A percentile compares a stretch with the other conserved stretches of the same genome.
phyloP scores from a whole-genome alignment of 1,139 yeast species.

The Diutina siamensis region DNA sequence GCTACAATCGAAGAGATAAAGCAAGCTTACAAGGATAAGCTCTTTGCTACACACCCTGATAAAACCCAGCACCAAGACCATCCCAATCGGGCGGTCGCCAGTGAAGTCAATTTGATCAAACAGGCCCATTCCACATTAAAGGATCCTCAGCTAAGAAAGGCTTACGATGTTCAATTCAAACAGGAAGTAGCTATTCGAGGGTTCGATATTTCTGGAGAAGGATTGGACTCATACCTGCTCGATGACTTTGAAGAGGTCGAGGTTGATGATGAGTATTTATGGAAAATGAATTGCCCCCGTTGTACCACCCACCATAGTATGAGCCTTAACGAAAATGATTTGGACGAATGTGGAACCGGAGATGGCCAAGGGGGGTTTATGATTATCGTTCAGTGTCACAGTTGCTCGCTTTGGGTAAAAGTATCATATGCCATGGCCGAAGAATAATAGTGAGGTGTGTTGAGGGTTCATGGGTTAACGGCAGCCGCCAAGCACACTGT shows the following conservation, averaged over 20 bases:
- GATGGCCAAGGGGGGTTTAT: conserved; percentile 51
- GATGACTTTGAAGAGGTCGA: conserved; percentile 41
- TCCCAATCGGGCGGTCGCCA: neutral
- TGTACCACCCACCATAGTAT: conserved; percentile 52
- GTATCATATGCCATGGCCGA: conserved; percentile 41
- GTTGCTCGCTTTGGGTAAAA: conserved; percentile 78
- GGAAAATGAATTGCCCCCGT: conserved; percentile 59
- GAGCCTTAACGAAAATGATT: conserved; percentile 44
- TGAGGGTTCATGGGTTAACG: too few species aligned
- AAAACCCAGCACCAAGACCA: conserved; percentile 22
- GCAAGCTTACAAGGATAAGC: conserved; percentile 45
- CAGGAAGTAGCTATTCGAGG: conserved; percentile 35
- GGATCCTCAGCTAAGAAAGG: conserved; percentile 23
- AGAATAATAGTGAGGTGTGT: too few species aligned
- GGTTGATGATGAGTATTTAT: conserved; percentile 12
- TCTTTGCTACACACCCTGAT: conserved; percentile 71
- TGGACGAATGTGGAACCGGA: conserved; percentile 35
- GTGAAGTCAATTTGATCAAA: conserved; percentile 23
- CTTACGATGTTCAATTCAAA: conserved; percentile 38
- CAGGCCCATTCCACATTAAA: conserved; percentile 48
- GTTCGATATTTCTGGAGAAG: conserved; percentile 44
- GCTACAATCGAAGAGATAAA: conserved; percentile 36
- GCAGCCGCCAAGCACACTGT: too few species aligned
- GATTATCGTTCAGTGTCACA: conserved; percentile 63
- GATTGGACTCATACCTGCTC: conserved; percentile 53